phyloP scores from a whole-genome alignment of 305 asterid genomes.

The Fraxinus angustifolia region DNA sequence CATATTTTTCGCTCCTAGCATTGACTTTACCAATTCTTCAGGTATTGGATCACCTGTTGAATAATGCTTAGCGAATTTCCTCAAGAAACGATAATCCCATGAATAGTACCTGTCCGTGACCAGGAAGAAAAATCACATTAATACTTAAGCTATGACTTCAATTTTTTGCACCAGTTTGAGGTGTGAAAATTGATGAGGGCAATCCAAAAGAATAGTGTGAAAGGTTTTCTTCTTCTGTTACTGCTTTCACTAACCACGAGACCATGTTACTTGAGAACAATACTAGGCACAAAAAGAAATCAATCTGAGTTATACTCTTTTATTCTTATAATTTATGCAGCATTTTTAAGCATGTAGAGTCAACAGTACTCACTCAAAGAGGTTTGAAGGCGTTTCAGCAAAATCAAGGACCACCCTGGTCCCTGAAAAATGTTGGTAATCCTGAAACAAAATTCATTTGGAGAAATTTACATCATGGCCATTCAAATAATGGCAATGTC shows the following conservation, averaged over 20 bases:
- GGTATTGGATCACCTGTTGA: slow-evolving; percentile 88
- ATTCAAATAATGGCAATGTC: slow-evolving; percentile 21
- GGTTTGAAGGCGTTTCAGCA: slow-evolving; percentile 96
- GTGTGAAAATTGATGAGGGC: slow-evolving; percentile 12
- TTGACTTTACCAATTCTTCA: slow-evolving; percentile 68
- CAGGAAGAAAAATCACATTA: slow-evolving; percentile 14
- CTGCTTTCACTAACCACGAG: slow-evolving; percentile 8
- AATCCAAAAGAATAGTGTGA: slow-evolving; percentile 4
- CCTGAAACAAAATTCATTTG: slow-evolving; percentile 51
- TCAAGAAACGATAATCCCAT: slow-evolving; percentile 84
- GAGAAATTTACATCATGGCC: slow-evolving; percentile 11
- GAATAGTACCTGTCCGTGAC: slow-evolving; percentile 61
- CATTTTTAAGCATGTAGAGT: slow-evolving; percentile 6
- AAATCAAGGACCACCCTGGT: slow-evolving; percentile 85
- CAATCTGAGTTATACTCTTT: not conserved
- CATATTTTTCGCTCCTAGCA: slow-evolving; percentile 73
- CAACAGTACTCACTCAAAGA: slow-evolving; percentile 73
- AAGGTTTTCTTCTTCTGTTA: not conserved
- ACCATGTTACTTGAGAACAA: slow-evolving; percentile 19
- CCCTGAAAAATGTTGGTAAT: slow-evolving; percentile 95
- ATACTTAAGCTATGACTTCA: slow-evolving; percentile 4
- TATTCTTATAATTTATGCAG: slow-evolving; percentile 19
- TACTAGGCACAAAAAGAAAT: slow-evolving; percentile 8
- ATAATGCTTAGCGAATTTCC: slow-evolving; percentile 70
- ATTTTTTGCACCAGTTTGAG: slow-evolving; percentile 12